A percentile compares a stretch with the other conserved stretches of the same genome.
Evolutionary conservation across 139 green algal genomes (phyloP).

Genomic region (Astrephomene gubernaculifera): DNA sequence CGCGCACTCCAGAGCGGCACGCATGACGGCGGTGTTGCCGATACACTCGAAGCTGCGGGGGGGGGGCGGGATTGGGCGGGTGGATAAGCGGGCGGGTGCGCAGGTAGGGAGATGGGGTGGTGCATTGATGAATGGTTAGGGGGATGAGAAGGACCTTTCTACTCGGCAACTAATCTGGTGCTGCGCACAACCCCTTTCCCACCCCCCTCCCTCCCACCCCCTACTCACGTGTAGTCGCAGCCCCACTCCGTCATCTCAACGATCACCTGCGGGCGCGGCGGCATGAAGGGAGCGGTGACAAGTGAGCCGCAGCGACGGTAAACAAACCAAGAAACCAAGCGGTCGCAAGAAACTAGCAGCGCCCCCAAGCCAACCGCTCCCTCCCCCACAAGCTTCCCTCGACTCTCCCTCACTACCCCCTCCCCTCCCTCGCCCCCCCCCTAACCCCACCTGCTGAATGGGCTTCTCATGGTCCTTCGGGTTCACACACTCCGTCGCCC

Average conservation of each 20-base stretch:
- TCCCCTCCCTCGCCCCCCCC: background rate
- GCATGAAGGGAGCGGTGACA: no score
- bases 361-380: no score
- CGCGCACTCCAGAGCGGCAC: slow-evolving; percentile 92
- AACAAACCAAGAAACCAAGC: no score
- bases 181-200: no score
- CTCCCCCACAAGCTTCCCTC: no score
- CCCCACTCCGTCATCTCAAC: slow-evolving; percentile 93
- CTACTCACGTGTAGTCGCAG: slow-evolving; percentile 87
- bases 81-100: background rate
- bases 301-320: no score
- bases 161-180: no score
- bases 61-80: background rate
- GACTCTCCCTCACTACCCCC: no score
- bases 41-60: slow-evolving; percentile 42
- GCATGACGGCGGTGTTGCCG: slow-evolving; percentile 86
- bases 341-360: no score
- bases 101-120: background rate
- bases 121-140: no score
- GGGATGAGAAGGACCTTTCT: no score
- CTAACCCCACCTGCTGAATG: slow-evolving; percentile 68
- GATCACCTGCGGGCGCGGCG: slow-evolving; percentile 83
- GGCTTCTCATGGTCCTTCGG: slow-evolving; percentile 87
- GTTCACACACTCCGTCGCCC: slow-evolving; percentile 92
- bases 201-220: background rate